Evolutionary conservation across 2,329 filamentous ascomycete species (phyloP), one percentile per base, ranked within the genome.

Genomic region (Ceratocystis eucalypticola): DNA sequence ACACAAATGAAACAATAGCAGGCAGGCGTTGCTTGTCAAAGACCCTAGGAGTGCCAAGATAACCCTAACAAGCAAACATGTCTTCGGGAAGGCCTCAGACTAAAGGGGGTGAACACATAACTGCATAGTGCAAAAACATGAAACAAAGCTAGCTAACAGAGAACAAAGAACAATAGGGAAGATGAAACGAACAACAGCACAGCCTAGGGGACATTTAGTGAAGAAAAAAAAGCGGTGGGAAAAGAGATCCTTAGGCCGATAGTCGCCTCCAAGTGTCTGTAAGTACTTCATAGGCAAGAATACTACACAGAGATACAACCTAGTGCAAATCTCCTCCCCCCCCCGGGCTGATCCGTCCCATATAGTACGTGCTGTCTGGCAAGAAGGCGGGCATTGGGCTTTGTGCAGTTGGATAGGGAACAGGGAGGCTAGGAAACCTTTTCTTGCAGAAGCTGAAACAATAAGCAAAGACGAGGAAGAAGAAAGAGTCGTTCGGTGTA

Each of bases 371-470:
- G 2, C 37, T 41, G 10, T 12, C 37, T 41, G 37, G 37, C 37
- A 41, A 41, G 8, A 41, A 41, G 37, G 37, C 37, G 37, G 10
- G 3, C 37, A 15, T 41, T 4, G 12, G 10, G 37, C 37, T 41
- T 41, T 12, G 12, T 41, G 1, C 37, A 41, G 37, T 12, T 41
- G 10, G 33, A 37, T 3, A 15, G 37, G 12, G 10, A 41, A 12
- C 10, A 41, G 12, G 37, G 37, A 41, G 37, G 37, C 3, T 1
- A 41, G 37, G 8, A 20, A 37, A 4, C 3, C 12, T 33, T 33
- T 59, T 15, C 30, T n/a, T 59, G 55, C 55, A 59, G 55, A 59
- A 37, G 55, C 55, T 59, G 55, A 59, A 59, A 59, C 55, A 59
- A 37, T 15, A 20, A 33, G 48, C 48, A 59, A 59, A 30, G 25